Base-by-base conservation (phyloP, 495 filamentous ascomycete species). In the Hyphodiscus hymeniophilus region DNA sequence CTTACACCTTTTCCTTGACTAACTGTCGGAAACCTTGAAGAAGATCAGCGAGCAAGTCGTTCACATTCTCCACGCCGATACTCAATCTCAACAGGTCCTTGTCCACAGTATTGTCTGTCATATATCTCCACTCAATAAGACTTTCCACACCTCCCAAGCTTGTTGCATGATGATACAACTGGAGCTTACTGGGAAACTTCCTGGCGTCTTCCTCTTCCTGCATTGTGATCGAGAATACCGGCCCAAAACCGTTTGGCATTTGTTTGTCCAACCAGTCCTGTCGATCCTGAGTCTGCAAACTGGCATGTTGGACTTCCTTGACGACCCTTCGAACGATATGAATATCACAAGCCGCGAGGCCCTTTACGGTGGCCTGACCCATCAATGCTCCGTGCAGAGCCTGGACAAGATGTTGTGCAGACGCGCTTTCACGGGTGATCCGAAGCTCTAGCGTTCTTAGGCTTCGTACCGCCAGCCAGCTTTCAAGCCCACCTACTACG, bases 121-220 rank as follows among this genome's bases (percentile, higher is more conserved):
- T 91, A 20, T 83, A 77, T 45, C 84, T 65, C 84, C 87, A 89
- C 69, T 92, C 87, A 59, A 98, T 85, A 73, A 96, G 66, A 55
- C 84, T 88, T 77, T 98, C 92, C 8, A 97, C 89, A 1, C 91
- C 89, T 2, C 92, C 92, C 3, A 98, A 65, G 63, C 84, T 89
- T 13, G 92, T 98, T 4, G 92, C 90, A 73, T 98, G 92, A 53
- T 94, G 86, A 69, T 96, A 98, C 42, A 89, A 75, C 22, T 73
- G 49, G 60, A 96, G 61, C 67, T 85, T 80, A 57, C 81, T 83
- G 17, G 92, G 92, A 45, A 98, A 61, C 26, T 67, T 63, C 31
- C 73, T 71, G 2, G 92, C 91, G 33, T 76, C 59, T 6, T 66
- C 63, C 55, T 76, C 72, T 4, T 68, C 67, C 48, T 75, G 73